Evolutionary conservation across 192 early-diverging fungal genomes (phyloP).

Genomic region (Endogone sp.): DNA sequence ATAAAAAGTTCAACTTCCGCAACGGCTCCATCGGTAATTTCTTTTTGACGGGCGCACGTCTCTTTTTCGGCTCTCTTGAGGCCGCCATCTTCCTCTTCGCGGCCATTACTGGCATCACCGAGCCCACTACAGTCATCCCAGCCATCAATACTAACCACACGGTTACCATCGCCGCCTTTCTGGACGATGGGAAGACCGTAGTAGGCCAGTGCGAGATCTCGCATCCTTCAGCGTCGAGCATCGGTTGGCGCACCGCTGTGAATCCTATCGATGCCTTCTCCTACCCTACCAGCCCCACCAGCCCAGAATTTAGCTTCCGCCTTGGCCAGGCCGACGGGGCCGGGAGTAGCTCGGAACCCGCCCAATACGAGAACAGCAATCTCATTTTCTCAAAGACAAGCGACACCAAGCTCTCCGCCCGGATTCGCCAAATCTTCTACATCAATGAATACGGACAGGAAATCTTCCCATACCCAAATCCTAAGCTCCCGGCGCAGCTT

Average conservation of each 20-base stretch:
- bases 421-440: slow-evolving; percentile 65
- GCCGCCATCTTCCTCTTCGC: slow-evolving; percentile 75
- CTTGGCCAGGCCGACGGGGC: background rate
- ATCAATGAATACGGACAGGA: slow-evolving; percentile 71
- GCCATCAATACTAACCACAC: slow-evolving; percentile 62
- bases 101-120: slow-evolving; percentile 60
- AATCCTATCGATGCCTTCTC: slow-evolving; percentile 41
- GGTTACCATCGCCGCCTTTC: slow-evolving; percentile 60
- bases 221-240: slow-evolving; percentile 45
- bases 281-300: slow-evolving; percentile 23
- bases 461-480: slow-evolving; percentile 60
- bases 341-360: background rate
- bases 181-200: slow-evolving; percentile 60
- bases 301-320: slow-evolving; percentile 7
- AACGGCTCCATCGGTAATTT: slow-evolving; percentile 78
- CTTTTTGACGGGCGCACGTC: slow-evolving; percentile 70
- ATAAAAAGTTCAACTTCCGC: slow-evolving; percentile 65
- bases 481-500: slow-evolving; percentile 48
- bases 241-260: slow-evolving; percentile 4
- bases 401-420: slow-evolving; percentile 33
- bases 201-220: slow-evolving; percentile 75
- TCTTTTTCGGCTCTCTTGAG: slow-evolving; percentile 67
- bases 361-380: slow-evolving; percentile 24
- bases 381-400: slow-evolving; percentile 51
- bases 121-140: slow-evolving; percentile 63